Evolutionary conservation across 371 early-diverging fungal genomes (phyloP).

Genomic region (Sporodiniella umbellata): DNA sequence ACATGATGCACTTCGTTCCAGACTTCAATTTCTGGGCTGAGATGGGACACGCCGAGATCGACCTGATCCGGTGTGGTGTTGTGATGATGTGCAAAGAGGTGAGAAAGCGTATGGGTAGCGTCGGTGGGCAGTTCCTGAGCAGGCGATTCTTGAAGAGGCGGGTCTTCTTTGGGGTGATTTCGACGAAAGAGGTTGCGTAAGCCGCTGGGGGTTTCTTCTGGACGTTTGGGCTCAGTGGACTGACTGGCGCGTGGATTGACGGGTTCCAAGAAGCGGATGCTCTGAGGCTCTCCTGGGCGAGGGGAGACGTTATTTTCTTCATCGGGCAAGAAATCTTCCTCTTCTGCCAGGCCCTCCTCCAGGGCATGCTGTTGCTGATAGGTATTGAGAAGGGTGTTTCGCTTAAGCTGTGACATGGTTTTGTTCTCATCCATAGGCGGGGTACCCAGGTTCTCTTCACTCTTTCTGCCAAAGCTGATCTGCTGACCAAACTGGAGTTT

Average conservation of each 20-base stretch:
- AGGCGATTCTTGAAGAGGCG: not conserved
- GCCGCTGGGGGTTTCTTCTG: slow-evolving; percentile 11
- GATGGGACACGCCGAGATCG: slow-evolving; percentile 1
- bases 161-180: slow-evolving; percentile 10
- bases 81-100: slow-evolving; percentile 7
- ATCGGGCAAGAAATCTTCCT: slow-evolving; percentile 47
- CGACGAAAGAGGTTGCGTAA: slow-evolving; percentile 34
- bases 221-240: not conserved
- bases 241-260: slow-evolving; percentile 29
- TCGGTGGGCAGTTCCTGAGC: not conserved
- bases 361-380: slow-evolving; percentile 12
- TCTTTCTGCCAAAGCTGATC: slow-evolving; percentile 10
- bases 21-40: slow-evolving; percentile 31
- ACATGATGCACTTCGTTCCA: slow-evolving; percentile 39
- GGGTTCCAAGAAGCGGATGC: slow-evolving; percentile 49
- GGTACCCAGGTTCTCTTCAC: slow-evolving; percentile 8
- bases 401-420: slow-evolving; percentile 34
- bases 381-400: slow-evolving; percentile 38
- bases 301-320: slow-evolving; percentile 7
- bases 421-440: slow-evolving; percentile 10
- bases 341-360: slow-evolving; percentile 32
- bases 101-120: not conserved
- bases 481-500: slow-evolving; percentile 38
- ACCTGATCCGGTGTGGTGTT: slow-evolving; percentile 1
- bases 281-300: slow-evolving; percentile 24